A percentile compares a stretch with the other conserved stretches of the same genome.
Conservation (phyloP, 495 filamentous ascomycete species). For the Neurospora intermedia region DNA sequence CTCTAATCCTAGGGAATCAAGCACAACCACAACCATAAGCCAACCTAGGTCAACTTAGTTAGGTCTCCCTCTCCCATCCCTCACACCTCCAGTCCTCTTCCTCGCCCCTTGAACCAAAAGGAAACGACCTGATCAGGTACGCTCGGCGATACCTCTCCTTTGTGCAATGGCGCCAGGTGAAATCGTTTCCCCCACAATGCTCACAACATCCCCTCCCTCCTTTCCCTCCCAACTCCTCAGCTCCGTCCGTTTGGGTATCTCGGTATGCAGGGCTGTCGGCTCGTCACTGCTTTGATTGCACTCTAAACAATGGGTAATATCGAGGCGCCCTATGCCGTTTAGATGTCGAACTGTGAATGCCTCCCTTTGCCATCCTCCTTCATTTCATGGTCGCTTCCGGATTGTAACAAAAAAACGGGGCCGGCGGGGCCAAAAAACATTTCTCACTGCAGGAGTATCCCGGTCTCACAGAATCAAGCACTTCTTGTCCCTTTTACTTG, state of each 20-base stretch:
- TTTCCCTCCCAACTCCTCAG: neutral
- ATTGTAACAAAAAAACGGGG: slow-evolving; percentile 1
- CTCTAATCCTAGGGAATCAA: neutral
- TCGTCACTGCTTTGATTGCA: slow-evolving; percentile 30
- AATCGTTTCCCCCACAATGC: neutral
- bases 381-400: neutral
- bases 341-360: slow-evolving; percentile 10
- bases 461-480: slow-evolving; percentile 41
- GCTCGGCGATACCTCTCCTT: neutral
- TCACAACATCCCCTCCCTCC: slow-evolving; percentile 13
- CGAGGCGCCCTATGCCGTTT: neutral
- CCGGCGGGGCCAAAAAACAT: neutral
- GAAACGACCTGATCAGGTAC: slow-evolving; percentile 5
- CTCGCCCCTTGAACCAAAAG: neutral
- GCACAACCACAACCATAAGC: neutral
- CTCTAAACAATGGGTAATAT: slow-evolving; percentile 15
- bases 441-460: slow-evolving; percentile 4
- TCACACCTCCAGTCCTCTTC: neutral
- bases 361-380: neutral
- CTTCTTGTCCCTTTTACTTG: slow-evolving; percentile 37
- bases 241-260: slow-evolving; percentile 4
- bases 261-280: neutral
- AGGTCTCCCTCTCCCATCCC: neutral
- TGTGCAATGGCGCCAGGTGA: neutral
- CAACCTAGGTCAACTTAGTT: neutral